Evolutionary conservation across 1,284 basidiomycete species (phyloP).

Genomic region (Laetiporus sulphureus): DNA sequence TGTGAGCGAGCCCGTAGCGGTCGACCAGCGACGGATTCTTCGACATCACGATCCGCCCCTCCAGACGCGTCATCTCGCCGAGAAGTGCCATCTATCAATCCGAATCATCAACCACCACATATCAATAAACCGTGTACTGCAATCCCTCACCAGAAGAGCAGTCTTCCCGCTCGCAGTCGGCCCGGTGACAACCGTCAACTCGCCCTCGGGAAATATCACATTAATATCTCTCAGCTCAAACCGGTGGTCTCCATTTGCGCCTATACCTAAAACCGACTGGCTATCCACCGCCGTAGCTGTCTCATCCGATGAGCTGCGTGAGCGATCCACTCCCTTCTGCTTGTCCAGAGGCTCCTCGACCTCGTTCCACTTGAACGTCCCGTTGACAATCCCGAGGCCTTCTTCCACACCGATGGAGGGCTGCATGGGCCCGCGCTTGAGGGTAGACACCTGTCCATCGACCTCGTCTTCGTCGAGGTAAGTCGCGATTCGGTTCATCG

Average conservation of each 20-base stretch:
- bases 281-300: constrained; percentile 17
- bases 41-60: constrained; percentile 51
- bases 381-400: constrained; percentile 59
- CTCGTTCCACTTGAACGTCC: constrained; percentile 68
- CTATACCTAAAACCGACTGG: too few species aligned
- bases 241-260: constrained; percentile 28
- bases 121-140: too few species aligned
- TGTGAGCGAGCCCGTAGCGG: constrained; percentile 58
- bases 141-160: constrained; percentile 53
- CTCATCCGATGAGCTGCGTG: constrained; percentile 15
- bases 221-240: constrained; percentile 65
- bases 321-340: constrained; percentile 10
- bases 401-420: constrained; percentile 25
- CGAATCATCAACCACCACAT: not conserved
- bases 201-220: constrained; percentile 64
- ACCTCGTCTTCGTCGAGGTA: constrained; percentile 80
- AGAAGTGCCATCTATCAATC: constrained; percentile 51
- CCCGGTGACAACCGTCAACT: constrained; percentile 59
- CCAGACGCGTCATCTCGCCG: constrained; percentile 53
- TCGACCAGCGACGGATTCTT: constrained; percentile 58
- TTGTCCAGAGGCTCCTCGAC: constrained; percentile 34
- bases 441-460: constrained; percentile 31
- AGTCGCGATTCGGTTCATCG: constrained; percentile 73
- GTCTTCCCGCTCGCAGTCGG: constrained; percentile 82
- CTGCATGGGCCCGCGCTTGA: constrained; percentile 26